Evolutionary conservation across 495 filamentous ascomycete genomes (phyloP).

Genomic region (Aspergillus sclerotioniger): DNA sequence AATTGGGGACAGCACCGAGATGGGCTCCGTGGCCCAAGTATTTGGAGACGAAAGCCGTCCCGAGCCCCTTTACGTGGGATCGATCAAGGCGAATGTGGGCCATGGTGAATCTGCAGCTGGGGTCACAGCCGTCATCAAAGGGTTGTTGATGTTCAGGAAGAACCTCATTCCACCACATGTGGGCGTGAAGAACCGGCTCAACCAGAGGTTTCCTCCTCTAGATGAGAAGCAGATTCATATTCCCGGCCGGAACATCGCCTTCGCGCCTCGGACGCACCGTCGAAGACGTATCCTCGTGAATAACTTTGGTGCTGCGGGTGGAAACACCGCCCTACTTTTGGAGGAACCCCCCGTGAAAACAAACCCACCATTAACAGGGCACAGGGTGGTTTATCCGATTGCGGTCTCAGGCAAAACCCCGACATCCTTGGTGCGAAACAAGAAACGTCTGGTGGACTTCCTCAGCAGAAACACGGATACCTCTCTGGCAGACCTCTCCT

Average conservation of each 20-base stretch:
- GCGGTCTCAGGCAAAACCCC: background rate
- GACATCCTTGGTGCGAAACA: background rate
- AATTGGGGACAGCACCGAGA: conserved; percentile 36
- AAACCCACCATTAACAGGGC: too few species aligned
- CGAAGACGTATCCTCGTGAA: conserved; percentile 31
- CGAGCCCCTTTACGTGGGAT: conserved; percentile 23
- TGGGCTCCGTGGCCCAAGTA: conserved; percentile 22
- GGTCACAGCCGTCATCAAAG: conserved; percentile 31
- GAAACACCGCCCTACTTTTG: conserved; percentile 35
- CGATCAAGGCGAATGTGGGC: conserved; percentile 41
- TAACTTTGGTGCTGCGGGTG: conserved; percentile 46
- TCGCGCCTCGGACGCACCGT: background rate
- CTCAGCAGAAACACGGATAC: background rate
- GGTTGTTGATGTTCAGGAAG: conserved; percentile 29
- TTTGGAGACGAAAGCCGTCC: conserved; percentile 5
- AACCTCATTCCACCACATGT: conserved; percentile 30
- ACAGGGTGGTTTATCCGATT: background rate
- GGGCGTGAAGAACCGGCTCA: conserved; percentile 46
- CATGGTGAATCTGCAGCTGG: conserved; percentile 39
- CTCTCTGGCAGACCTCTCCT: conserved; percentile 21
- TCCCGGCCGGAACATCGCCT: background rate
- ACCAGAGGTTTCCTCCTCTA: conserved; percentile 29
- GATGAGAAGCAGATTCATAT: conserved; percentile 33
- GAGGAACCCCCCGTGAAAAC: conserved; percentile 45
- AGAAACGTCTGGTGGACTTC: background rate